Percentiles rank a stretch among this genome's conserved stretches.
Evolutionary conservation across 805 yeast species (phyloP).

Genomic region (Ascoidea tarda): DNA sequence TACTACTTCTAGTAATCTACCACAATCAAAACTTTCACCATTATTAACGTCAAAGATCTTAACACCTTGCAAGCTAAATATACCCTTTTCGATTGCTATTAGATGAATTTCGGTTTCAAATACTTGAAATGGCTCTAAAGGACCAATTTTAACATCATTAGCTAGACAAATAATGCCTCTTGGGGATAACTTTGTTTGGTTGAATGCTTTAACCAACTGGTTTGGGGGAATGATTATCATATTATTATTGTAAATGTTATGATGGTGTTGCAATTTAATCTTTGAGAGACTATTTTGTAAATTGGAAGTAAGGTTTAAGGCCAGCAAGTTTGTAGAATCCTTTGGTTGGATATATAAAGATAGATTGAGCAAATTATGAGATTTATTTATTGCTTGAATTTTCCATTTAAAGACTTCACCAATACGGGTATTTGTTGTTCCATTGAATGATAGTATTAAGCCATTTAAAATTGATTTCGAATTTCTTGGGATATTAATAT

Average conservation of each 20-base stretch:
- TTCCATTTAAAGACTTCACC: conserved; percentile 53
- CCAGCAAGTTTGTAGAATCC: conserved; percentile 7
- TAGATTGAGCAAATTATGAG: conserved; percentile 34
- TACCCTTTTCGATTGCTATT: conserved; percentile 51
- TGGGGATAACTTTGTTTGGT: conserved; percentile 24
- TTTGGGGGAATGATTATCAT: conserved; percentile 2
- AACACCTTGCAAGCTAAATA: conserved; percentile 50
- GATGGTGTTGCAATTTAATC: conserved; percentile 10
- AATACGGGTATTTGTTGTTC: conserved; percentile 42
- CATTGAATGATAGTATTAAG: conserved; percentile 40
- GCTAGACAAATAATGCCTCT: conserved; percentile 49
- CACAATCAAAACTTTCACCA: conserved; percentile 62
- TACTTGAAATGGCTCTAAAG: conserved; percentile 44
- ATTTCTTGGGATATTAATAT: conserved; percentile 11
- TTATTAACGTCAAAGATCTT: conserved; percentile 44
- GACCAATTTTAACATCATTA: conserved; percentile 53
- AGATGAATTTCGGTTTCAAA: conserved; percentile 49
- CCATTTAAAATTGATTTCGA: conserved; percentile 15
- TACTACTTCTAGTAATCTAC: conserved; percentile 53
- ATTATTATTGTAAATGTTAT: conserved; percentile 1
- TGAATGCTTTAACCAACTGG: conserved; percentile 19
- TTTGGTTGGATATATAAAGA: conserved; percentile 30
- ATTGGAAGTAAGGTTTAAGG: conserved; percentile 9
- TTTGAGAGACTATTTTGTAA: conserved; percentile 6
- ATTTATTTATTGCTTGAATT: conserved; percentile 50